Conservation (phyloP, 768 basidiomycete genomes). For the Kwoniella europaea region DNA sequence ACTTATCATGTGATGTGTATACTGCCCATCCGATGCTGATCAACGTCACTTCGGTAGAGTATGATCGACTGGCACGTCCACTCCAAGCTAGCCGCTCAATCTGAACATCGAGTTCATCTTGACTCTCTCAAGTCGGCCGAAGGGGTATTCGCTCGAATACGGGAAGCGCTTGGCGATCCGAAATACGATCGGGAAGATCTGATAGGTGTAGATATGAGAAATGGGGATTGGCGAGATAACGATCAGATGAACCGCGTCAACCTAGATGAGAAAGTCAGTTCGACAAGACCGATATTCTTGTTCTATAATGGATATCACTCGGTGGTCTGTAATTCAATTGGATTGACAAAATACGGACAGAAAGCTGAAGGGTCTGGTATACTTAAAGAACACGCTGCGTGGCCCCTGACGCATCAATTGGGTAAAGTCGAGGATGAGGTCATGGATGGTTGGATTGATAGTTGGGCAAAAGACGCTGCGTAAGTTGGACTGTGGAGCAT, state of each 20-base stretch:
- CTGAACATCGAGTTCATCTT: background rate
- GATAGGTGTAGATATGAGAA: conserved; percentile 19
- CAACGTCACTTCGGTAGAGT: background rate
- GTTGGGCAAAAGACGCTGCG: background rate
- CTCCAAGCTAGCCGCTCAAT: background rate
- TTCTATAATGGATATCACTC: conserved; percentile 43
- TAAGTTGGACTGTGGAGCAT: background rate
- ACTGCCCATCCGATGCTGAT: background rate
- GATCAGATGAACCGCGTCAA: conserved; percentile 16
- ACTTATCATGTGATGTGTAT: background rate
- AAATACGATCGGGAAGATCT: conserved; percentile 7
- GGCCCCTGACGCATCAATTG: background rate
- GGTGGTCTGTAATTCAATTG: conserved; percentile 30
- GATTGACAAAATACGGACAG: conserved; percentile 17
- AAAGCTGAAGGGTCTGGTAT: conserved; percentile 9
- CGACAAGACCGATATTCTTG: conserved; percentile 30
- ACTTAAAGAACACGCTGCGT: background rate
- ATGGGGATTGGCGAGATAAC: conserved; percentile 34
- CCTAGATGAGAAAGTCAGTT: conserved; percentile 25
- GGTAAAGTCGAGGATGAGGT: background rate
- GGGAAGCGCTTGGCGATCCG: conserved; percentile 6
- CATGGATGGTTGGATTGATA: background rate
- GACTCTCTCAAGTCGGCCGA: background rate
- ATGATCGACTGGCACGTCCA: conserved; percentile 21
- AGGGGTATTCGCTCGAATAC: background rate